Conservation (phyloP, 768 basidiomycete genomes). For the Gymnopilus junonius region DNA sequence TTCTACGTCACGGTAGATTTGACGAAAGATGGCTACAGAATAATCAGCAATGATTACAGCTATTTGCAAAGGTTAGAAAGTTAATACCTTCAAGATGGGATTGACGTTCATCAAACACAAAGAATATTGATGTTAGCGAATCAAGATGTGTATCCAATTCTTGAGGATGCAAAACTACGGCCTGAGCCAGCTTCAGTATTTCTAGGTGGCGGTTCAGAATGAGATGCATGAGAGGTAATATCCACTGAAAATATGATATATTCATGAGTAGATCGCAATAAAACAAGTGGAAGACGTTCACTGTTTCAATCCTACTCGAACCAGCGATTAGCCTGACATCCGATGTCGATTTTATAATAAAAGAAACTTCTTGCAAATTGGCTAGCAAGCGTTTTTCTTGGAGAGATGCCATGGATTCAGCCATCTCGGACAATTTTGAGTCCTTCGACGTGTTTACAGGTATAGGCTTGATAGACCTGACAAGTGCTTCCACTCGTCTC, state of each 20-base stretch:
- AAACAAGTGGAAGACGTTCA: not conserved
- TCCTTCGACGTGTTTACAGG: conserved; percentile 1
- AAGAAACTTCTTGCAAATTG: conserved; percentile 21
- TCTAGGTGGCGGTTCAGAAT: conserved; percentile 18
- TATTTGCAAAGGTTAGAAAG: not conserved
- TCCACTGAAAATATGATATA: conserved; percentile 12
- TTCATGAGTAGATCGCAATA: not conserved
- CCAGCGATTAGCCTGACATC: conserved; percentile 23
- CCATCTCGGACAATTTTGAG: conserved; percentile 12
- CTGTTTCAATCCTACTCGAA: conserved; percentile 21
- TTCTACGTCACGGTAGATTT: conserved; percentile 11
- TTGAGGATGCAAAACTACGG: not conserved
- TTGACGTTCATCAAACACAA: conserved; percentile 12
- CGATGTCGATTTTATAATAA: conserved; percentile 17
- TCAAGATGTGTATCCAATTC: conserved; percentile 5
- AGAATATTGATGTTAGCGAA: conserved; percentile 11
- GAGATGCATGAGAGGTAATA: conserved; percentile 24
- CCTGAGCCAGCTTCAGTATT: conserved; percentile 9
- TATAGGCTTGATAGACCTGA: conserved; percentile 20
- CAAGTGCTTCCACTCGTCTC: conserved; percentile 14
- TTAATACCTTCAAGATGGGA: conserved; percentile 7
- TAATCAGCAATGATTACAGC: not conserved
- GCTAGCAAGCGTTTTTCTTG: conserved; percentile 17
- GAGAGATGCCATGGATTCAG: not conserved
- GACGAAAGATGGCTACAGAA: conserved; percentile 6